phyloP scores from a whole-genome alignment of 768 basidiomycete species.

The Boletus fagicola region DNA sequence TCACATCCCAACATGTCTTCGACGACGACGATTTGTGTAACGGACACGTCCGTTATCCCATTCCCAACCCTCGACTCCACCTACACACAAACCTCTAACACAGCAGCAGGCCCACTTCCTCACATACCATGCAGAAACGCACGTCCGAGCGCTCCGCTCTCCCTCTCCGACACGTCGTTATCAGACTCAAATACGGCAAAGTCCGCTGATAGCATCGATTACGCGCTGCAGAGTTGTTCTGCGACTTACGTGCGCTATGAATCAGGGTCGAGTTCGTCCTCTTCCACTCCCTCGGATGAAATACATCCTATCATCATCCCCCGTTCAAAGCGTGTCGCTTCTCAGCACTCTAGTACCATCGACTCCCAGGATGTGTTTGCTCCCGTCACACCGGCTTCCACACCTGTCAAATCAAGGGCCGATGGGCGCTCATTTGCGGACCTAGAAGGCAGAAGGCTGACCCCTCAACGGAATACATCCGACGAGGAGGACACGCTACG shows the following conservation, averaged over 20 bases:
- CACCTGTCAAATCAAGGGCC: constrained; percentile 25
- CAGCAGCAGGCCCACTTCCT: constrained; percentile 60
- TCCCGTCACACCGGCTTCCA: constrained; percentile 43
- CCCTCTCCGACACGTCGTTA: constrained; percentile 17
- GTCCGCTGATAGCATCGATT: constrained; percentile 6
- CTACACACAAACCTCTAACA: constrained; percentile 44
- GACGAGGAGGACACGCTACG: constrained; percentile 30
- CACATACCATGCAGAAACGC: constrained; percentile 54
- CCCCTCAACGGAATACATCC: constrained; percentile 27
- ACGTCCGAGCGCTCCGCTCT: constrained; percentile 6
- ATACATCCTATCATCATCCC: constrained; percentile 35
- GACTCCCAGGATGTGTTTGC: constrained; percentile 32
- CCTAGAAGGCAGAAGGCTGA: constrained; percentile 14
- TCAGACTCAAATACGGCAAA: constrained; percentile 8
- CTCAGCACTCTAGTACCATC: constrained; percentile 24
- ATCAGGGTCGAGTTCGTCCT: constrained; percentile 37
- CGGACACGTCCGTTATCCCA: constrained; percentile 27
- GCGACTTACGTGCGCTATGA: constrained; percentile 18
- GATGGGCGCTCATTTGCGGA: constrained; percentile 13
- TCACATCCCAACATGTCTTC: constrained; percentile 16
- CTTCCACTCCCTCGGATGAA: constrained; percentile 38
- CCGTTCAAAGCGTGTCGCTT: constrained; percentile 38
- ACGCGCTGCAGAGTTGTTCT: constrained; percentile 3
- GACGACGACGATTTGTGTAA: constrained; percentile 26
- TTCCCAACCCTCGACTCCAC: constrained; percentile 25